phyloP scores from a whole-genome alignment of 2,329 filamentous ascomycete genomes.

The Alternaria sp. region DNA sequence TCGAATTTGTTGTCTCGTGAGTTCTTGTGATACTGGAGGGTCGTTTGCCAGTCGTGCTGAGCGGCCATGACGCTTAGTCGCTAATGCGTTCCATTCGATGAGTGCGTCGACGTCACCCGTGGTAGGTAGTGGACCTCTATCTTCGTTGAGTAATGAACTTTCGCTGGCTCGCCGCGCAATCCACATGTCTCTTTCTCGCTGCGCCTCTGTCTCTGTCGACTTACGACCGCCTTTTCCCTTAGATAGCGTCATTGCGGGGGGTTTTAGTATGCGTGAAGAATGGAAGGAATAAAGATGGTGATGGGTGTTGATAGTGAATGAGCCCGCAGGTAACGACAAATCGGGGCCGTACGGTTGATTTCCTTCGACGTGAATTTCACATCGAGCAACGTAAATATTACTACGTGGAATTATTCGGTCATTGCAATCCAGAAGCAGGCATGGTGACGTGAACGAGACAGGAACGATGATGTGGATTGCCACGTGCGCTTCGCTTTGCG shows the following conservation, averaged over 20 bases:
- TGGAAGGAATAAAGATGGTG: background rate
- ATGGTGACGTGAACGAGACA: background rate
- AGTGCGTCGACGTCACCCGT: background rate
- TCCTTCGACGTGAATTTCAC: background rate
- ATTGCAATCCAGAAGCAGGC: no score
- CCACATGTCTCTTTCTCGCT: background rate
- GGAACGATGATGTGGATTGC: background rate
- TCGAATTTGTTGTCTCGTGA: background rate
- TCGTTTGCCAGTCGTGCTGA: background rate
- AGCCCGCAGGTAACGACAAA: fast-evolving
- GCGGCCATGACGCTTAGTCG: background rate
- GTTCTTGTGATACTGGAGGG: background rate
- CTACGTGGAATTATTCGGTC: background rate
- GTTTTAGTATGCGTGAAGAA: background rate
- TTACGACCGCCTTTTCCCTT: background rate
- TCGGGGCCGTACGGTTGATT: background rate
- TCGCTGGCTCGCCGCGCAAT: background rate
- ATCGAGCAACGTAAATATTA: background rate
- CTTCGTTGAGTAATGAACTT: background rate
- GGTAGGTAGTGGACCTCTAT: background rate
- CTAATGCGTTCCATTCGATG: background rate
- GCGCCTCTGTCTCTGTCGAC: background rate
- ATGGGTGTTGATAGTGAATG: background rate
- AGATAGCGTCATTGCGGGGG: background rate
- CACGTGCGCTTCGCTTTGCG: background rate